Evolutionary conservation across 352 stramenopile genomes (phyloP).

Genomic region (Phytophthora pluvialis): DNA sequence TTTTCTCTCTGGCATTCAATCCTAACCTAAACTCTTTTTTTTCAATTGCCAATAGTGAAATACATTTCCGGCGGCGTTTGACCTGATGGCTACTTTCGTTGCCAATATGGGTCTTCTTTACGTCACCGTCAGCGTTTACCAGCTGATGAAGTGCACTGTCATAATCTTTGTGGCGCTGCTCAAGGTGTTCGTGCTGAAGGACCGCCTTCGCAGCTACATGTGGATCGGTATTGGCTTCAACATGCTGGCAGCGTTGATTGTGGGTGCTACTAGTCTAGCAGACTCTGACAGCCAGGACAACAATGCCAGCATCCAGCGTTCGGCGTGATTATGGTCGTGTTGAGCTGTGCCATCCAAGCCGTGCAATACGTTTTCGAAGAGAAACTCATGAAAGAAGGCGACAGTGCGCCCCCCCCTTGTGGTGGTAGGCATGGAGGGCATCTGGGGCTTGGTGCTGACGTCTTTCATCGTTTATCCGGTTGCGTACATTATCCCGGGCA

Average conservation of each 20-base stretch:
- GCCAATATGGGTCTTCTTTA: constrained; percentile 96
- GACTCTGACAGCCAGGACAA: constrained; percentile 71
- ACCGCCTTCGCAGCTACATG: constrained; percentile 94
- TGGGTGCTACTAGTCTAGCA: constrained; percentile 94
- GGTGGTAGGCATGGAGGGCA: constrained; percentile 95
- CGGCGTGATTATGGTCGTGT: constrained; percentile 94
- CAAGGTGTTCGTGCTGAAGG: constrained; percentile 94
- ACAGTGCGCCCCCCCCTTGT: constrained; percentile 94
- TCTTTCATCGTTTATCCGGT: constrained; percentile 95
- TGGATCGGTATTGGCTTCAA: constrained; percentile 98
- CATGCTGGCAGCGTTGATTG: constrained; percentile 93
- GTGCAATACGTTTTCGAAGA: constrained; percentile 98
- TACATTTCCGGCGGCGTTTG: constrained; percentile 93
- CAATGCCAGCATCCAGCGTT: constrained; percentile 82
- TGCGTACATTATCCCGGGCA: constrained; percentile 90
- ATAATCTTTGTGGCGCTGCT: constrained; percentile 98
- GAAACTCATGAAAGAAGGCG: constrained; percentile 96
- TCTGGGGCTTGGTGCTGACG: constrained; percentile 96
- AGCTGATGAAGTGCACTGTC: constrained; percentile 91
- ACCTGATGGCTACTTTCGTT: constrained; percentile 93
- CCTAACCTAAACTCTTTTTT: not conserved
- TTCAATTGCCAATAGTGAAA: constrained; percentile 50
- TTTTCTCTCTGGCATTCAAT: not conserved
- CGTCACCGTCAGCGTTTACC: constrained; percentile 90
- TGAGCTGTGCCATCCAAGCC: constrained; percentile 95